These are phyloP conservation scores for Cicer pinnatifidum DNA, from an alignment of 306 rosid genomes.

Conservation along the genomic window DNA sequence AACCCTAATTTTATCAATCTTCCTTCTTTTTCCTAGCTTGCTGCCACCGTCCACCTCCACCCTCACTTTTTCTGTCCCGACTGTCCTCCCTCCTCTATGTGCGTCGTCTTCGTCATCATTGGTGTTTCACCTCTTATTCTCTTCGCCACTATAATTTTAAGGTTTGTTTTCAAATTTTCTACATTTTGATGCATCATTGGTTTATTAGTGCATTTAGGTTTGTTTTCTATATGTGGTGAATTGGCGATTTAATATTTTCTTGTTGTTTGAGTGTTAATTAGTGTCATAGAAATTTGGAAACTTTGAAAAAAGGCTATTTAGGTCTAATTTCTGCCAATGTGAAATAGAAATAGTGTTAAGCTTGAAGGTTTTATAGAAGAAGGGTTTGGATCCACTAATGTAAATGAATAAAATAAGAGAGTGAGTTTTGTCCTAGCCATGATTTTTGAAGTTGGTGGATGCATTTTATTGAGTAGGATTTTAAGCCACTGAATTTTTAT, in stretches of 20 bases:
- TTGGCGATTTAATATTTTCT: not conserved
- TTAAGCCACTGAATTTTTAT: constrained; percentile 6
- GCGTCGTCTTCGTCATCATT: no score
- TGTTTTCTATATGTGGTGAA: not conserved
- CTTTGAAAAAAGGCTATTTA: not conserved
- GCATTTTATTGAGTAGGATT: not conserved
- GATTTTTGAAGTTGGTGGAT: not conserved
- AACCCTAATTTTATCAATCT: no score
- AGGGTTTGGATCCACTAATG: constrained; percentile 20
- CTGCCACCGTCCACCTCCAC: no score
- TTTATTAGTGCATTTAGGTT: no score
- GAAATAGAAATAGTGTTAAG: constrained; percentile 25
- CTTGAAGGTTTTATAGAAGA: not conserved
- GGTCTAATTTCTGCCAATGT: constrained; percentile 12
- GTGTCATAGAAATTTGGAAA: not conserved
- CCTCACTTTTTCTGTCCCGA: no score
- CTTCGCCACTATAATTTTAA: no score
- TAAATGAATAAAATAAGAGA: constrained; percentile 3
- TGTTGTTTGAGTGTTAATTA: not conserved
- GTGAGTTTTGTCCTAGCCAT: not conserved
- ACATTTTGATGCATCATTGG: no score
- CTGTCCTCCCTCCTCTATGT: no score
- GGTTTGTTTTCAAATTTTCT: no score
- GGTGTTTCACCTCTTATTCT: no score
- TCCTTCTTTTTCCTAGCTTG: no score